Base-by-base conservation (phyloP, 257 asterid genomes). In the Solanum chmielewskii region DNA sequence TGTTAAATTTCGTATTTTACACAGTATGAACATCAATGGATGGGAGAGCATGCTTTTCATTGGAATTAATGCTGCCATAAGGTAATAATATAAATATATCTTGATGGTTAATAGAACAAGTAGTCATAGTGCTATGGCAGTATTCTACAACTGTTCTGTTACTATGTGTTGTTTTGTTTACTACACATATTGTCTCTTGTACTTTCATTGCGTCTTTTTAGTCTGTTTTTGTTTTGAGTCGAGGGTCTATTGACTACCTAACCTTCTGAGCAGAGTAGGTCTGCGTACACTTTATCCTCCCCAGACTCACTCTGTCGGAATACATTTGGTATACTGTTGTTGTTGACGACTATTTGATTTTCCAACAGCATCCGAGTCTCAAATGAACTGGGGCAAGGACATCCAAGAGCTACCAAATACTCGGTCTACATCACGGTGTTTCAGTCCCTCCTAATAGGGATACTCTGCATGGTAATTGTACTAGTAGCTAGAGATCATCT, bases 371-470 rank as follows among this genome's bases (percentile, higher is more conserved):
- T 94, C 27, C 93, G 95, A 64, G 91, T 94, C 37, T 93, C 97
- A 13, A 94, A 94, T 64, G 97, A 94, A 89, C 94, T 94, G 0
- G 97, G 97, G 56, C 90, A 89, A 89, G 97, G 97, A 89, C 93
- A 91, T 69, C 93, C 93, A 5, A 89, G 91, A 85, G 94, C 97
- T 60, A 87, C 89, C 6, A 91, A 87, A 88, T 92, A 92, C 86
- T 86, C 94, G 0, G 94, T 94, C 68, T 92, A 92, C 52, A 85
- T 89, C 23, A 90, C 96, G 7, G 89, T 94, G 16, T 76, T 89
- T 4, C 95, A 94, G 41, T 92, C 94, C 31, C 92, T 94, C 69
- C 35, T 94, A 84, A 94, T 94, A 2, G 98, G 98, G 85, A 89
- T 93, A 39, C 25, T 91, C 20, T 93, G 94, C 93, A 92, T 93